phyloP scores from a whole-genome alignment of 176 grass and related monocot genomes.

The Oryza meridionalis region DNA sequence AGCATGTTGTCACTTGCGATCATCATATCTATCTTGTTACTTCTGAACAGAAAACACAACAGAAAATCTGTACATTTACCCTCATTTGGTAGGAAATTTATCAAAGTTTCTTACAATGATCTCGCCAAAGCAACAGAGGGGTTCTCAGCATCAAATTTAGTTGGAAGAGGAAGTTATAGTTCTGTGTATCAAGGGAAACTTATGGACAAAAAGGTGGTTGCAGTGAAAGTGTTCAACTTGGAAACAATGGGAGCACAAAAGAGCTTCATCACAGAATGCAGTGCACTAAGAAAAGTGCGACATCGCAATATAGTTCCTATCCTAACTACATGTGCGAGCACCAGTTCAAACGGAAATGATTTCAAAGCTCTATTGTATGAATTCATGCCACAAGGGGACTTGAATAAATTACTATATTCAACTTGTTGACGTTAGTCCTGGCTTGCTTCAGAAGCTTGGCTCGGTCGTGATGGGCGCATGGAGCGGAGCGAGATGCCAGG shows the following conservation, averaged over 20 bases:
- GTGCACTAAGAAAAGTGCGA: conserved; percentile 20
- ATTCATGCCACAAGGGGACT: conserved; percentile 28
- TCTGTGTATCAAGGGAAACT: conserved; percentile 16
- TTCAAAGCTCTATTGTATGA: conserved; percentile 42
- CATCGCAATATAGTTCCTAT: conserved; percentile 35
- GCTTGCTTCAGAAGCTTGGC: too few species aligned
- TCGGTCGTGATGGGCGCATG: too few species aligned
- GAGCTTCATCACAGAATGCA: conserved; percentile 31
- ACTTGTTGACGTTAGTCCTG: too few species aligned
- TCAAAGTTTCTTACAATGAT: conserved; percentile 23
- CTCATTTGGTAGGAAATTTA: neutral
- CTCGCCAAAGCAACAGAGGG: conserved; percentile 12
- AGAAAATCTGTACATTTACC: neutral
- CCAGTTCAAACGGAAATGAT: neutral
- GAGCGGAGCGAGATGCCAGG: too few species aligned
- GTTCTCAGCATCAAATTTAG: neutral
- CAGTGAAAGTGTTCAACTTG: conserved; percentile 23
- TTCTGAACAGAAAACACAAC: neutral
- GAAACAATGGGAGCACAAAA: conserved; percentile 26
- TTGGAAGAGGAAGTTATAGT: conserved; percentile 28
- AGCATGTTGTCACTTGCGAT: neutral
- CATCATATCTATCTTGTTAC: neutral
- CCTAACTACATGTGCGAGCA: conserved; percentile 13
- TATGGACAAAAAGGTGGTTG: neutral
- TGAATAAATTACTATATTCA: conserved; percentile 16